Base-by-base conservation (phyloP, 345 rosid species). In the Eucalyptus curtisii region DNA sequence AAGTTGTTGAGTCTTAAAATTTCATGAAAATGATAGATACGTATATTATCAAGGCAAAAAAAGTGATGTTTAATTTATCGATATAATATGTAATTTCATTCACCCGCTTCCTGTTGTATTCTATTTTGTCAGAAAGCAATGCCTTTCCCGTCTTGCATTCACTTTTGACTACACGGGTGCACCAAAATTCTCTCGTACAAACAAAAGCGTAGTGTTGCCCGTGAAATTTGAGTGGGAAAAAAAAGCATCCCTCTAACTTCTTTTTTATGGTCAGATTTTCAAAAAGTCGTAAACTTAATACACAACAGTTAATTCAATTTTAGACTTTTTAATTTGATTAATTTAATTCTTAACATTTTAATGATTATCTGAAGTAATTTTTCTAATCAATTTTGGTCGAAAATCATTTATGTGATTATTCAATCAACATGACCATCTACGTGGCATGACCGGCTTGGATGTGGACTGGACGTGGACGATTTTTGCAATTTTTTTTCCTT, bases 351-450 rank as follows among this genome's bases (percentile, higher is more conserved):
- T 9, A 59, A 25, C 31, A 1, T 27, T 59, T 59, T 12, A 5
- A 59, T 25, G 0, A 59, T 59, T 59, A 12, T 59, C 0, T 6
- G 3, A 7, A 17, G 3, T 50, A 16, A 16, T 7, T 17, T 49
- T 13, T 49, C 16, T 4, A 14, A 12, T 14, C 50, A 49, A 49
- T 17, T 50, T 50, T 50, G 17, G 7, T 7, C 3, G 20, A 50
- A 50, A 50, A 17, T 16, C 55, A 17, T 7, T 50, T 7, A 50
- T 15, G 4, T 50, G 17, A 7, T 49, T 16, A 1, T 49, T 14
- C 17, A 12, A 14, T 49, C 2, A 13, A 2, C 9, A 3, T 49
- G 6, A 49, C 16, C 16, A 13, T 14, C 50, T 49, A 49, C 15
- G 2, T 4, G 50, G 5, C 2, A 49, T 45, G 48, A 49, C 4